phyloP scores from a whole-genome alignment of 2,329 filamentous ascomycete species.

The Stachybotrys chlorohalonatus region DNA sequence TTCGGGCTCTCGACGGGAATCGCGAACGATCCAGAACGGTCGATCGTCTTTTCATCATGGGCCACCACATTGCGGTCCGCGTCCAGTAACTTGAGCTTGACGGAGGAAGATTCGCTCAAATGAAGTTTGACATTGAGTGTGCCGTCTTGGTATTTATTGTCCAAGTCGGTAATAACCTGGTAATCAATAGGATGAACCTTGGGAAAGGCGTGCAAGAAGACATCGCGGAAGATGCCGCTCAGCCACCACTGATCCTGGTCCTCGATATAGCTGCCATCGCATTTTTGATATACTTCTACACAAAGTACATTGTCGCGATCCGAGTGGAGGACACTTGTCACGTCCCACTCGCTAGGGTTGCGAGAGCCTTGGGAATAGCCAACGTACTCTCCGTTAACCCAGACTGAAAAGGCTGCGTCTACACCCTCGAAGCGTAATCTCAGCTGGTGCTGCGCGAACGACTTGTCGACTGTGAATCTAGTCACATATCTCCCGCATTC shows the following conservation, averaged over 20 bases:
- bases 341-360: slow-evolving; percentile 66
- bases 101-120: slow-evolving; percentile 23
- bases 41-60: slow-evolving; percentile 10
- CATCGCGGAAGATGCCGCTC: slow-evolving; percentile 60
- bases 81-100: slow-evolving; percentile 27
- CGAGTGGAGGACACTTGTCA: slow-evolving; percentile 41
- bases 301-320: slow-evolving; percentile 45
- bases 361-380: slow-evolving; percentile 66
- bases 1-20: slow-evolving; percentile 38
- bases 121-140: slow-evolving; percentile 36
- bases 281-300: slow-evolving; percentile 64
- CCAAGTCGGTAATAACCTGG: slow-evolving; percentile 44
- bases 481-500: slow-evolving; percentile 56
- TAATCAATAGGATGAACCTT: slow-evolving; percentile 45
- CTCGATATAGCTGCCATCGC: slow-evolving; percentile 64
- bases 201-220: slow-evolving; percentile 55
- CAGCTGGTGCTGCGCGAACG: slow-evolving; percentile 43
- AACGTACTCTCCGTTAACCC: slow-evolving; percentile 57
- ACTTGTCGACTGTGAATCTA: slow-evolving; percentile 40
- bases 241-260: slow-evolving; percentile 66
- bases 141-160: slow-evolving; percentile 44
- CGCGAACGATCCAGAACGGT: slow-evolving; percentile 26
- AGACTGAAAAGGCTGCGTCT: slow-evolving; percentile 62
- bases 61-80: slow-evolving; percentile 17
- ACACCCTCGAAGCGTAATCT: slow-evolving; percentile 68